phyloP scores from a whole-genome alignment of 2,329 filamentous ascomycete species.

The Magnaporthiopsis rhizophila region DNA sequence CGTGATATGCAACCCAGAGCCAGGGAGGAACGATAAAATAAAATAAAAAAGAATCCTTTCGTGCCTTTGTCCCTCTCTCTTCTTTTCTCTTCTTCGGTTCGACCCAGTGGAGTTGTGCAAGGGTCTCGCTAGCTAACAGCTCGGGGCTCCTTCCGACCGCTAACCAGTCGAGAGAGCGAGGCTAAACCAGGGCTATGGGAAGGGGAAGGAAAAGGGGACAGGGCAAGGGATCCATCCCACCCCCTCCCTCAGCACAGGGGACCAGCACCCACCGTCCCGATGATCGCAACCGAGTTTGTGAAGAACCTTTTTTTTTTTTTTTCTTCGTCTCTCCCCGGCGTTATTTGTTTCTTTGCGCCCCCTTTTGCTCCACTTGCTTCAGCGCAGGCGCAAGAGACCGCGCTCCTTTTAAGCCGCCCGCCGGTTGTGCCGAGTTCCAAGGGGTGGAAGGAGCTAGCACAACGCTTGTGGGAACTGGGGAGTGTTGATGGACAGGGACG shows the following conservation, averaged over 20 bases:
- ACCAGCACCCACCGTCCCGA: background rate
- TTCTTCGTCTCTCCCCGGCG: no score
- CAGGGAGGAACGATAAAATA: no score
- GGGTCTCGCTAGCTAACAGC: background rate
- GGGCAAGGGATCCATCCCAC: background rate
- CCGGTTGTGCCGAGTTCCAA: background rate
- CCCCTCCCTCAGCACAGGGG: background rate
- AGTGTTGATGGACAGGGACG: no score
- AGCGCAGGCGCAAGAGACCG: background rate
- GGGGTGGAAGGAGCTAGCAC: background rate
- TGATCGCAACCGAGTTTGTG: background rate
- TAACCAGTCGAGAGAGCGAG: background rate
- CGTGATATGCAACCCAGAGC: no score
- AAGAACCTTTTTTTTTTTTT: background rate
- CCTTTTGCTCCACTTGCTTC: background rate
- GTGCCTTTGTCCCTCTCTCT: no score
- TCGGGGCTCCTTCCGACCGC: background rate
- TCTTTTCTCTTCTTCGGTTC: background rate
- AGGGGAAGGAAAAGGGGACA: background rate
- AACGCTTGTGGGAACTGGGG: no score
- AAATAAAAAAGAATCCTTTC: no score
- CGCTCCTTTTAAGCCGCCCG: background rate
- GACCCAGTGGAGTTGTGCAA: background rate
- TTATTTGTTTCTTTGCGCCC: no score
- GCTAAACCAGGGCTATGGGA: background rate